Evolutionary conservation across 2,329 filamentous ascomycete species (phyloP).

Genomic region (Colletotrichum orchidophilum): DNA sequence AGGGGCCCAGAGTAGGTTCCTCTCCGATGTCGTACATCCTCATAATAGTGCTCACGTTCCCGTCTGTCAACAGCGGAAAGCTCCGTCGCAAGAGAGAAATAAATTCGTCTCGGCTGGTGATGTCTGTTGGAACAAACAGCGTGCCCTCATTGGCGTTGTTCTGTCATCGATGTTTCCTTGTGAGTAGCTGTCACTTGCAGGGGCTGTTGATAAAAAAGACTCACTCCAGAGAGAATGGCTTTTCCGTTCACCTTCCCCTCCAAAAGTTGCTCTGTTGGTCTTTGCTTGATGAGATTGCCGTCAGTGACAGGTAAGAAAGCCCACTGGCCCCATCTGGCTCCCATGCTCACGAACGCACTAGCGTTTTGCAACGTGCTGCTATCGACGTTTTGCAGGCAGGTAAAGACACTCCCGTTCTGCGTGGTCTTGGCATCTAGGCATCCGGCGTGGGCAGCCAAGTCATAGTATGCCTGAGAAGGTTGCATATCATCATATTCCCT

Average conservation of each 20-base stretch:
- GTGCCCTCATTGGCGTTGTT: background rate
- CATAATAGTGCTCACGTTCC: background rate
- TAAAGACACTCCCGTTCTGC: background rate
- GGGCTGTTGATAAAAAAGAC: background rate
- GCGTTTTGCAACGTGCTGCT: slow-evolving; percentile 44
- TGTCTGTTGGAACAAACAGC: background rate
- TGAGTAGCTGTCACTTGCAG: background rate
- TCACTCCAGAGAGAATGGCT: background rate
- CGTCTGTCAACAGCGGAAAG: background rate
- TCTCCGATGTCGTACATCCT: background rate
- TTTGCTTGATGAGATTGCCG: slow-evolving; percentile 42
- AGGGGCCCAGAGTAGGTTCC: background rate
- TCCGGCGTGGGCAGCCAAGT: background rate
- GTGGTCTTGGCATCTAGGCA: background rate
- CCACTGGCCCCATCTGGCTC: slow-evolving; percentile 43
- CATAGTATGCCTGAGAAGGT: background rate
- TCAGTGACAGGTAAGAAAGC: slow-evolving; percentile 51
- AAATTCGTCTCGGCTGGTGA: background rate
- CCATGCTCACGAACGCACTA: slow-evolving; percentile 42
- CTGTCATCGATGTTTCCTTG: background rate
- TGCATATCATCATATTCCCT: background rate
- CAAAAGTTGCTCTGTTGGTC: slow-evolving; percentile 41
- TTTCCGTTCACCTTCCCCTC: slow-evolving; percentile 28
- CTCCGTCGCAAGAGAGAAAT: background rate
- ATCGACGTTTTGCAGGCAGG: background rate